Evolutionary conservation across 2,329 filamentous ascomycete species (phyloP).

Genomic region (Paraconiothyrium sp.): DNA sequence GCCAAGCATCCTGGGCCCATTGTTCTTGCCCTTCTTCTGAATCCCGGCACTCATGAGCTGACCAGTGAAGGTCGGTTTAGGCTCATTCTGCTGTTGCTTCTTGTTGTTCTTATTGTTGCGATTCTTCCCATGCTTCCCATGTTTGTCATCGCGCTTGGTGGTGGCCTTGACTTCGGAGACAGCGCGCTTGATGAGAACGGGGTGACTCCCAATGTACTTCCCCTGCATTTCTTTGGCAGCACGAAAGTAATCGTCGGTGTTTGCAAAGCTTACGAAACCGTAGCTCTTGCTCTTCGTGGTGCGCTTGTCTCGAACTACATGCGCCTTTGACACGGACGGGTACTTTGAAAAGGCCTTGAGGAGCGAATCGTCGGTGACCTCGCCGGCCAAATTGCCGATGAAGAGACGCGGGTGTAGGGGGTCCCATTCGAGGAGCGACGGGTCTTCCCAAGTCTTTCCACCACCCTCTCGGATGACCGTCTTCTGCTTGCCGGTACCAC

Average conservation of each 20-base stretch:
- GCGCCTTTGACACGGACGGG: conserved; percentile 87
- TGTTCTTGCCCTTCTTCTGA: conserved; percentile 45
- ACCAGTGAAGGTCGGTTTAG: conserved; percentile 22
- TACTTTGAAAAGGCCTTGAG: conserved; percentile 93
- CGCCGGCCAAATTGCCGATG: conserved; percentile 94
- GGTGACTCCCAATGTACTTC: conserved; percentile 98
- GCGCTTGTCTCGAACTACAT: conserved; percentile 93
- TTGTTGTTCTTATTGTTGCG: conserved; percentile 63
- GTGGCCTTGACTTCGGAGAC: conserved; percentile 90
- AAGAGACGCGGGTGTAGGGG: conserved; percentile 93
- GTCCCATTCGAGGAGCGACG: conserved; percentile 92
- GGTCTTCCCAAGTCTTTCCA: conserved; percentile 91
- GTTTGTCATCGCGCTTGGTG: conserved; percentile 60
- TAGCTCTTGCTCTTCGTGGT: conserved; percentile 97
- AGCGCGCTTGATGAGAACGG: conserved; percentile 84
- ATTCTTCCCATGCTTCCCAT: conserved; percentile 43
- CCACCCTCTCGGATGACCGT: conserved; percentile 90
- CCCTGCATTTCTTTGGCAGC: conserved; percentile 98
- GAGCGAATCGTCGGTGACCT: conserved; percentile 95
- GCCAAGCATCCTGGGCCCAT: conserved; percentile 38
- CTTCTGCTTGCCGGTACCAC: conserved; percentile 73
- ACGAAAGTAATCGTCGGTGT: conserved; percentile 95
- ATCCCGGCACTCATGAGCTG: conserved; percentile 41
- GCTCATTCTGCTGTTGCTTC: conserved; percentile 25
- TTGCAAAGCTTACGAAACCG: conserved; percentile 94